Evolutionary conservation across 441 rosid species (phyloP), one percentile per base, ranked within the genome.

Genomic region (Geranium incanum): DNA sequence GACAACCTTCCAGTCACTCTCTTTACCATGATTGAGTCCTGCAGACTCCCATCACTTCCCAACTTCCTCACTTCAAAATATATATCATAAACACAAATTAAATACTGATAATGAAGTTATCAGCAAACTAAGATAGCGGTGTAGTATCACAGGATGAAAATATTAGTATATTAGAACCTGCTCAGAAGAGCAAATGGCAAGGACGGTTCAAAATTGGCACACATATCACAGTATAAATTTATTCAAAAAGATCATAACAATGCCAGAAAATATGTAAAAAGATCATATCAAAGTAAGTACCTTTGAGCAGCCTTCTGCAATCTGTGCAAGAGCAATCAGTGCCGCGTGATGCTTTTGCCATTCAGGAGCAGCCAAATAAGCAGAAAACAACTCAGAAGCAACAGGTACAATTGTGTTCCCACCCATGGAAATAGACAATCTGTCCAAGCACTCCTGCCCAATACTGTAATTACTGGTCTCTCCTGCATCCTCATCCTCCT

Each of bases 271-370:
- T 15, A 6, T 15, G 23, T 16, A 52, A 52, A 52, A 52, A 0
- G 18, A n/a, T 6, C 19, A 48, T 4, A 52, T 52, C 18, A 52
- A 52, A 52, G 19, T 52, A 0, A 57, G 19, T 52, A 71, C 85
- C 86, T 84, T 82, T 50, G 86, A 77, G 77, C 87, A 82, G 66
- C 83, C 84, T 68, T 79, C 86, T 6, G 84, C 85, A 60, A 86
- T 78, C 59, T 80, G 83, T 63, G 87, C 83, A 28, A 82, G 77
- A 3, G 84, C 80, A 73, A 80, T 70, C 67, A 82, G 78, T 38
- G 84, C 85, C 13, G 87, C 86, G 66, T 81, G 86, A 50, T 81
- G 85, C 63, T 76, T 78, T 73, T 82, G 79, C 89, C 89, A 86
- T 70, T 77, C 84, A 0, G 82, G 23, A 55, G 85, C 78, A n/a